Percentiles rank a stretch among this genome's conserved stretches.
These are phyloP conservation scores for Cadophora sp. DNA, from an alignment of 2,329 filamentous ascomycete genomes.

Conservation along the genomic window DNA sequence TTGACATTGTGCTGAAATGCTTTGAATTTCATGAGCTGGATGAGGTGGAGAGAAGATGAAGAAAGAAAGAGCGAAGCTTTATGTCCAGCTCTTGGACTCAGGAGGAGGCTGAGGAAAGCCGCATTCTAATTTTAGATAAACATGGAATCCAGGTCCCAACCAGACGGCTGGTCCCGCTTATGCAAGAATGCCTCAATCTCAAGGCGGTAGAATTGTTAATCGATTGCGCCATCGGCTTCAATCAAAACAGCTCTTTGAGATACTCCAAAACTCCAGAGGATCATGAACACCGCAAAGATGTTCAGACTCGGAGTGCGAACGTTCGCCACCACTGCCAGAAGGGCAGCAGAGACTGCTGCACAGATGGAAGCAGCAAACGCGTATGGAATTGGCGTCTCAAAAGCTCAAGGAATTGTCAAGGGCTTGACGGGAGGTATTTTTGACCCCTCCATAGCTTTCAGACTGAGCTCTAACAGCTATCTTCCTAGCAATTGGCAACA, in stretches of 20 bases:
- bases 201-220: not conserved
- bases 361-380: constrained; percentile 56
- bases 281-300: constrained; percentile 49
- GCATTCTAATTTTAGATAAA: constrained; percentile 11
- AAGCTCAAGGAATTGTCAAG: constrained; percentile 69
- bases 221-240: constrained; percentile 7
- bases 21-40: too few species aligned
- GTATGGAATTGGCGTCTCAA: constrained; percentile 68
- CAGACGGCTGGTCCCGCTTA: constrained; percentile 11
- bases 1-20: not conserved
- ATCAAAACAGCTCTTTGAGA: not conserved
- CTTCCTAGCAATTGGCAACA: constrained; percentile 88
- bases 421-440: constrained; percentile 70
- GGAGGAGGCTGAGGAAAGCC: constrained; percentile 9
- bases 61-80: not conserved
- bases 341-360: constrained; percentile 52
- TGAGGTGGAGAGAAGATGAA: not conserved
- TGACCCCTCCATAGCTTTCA: constrained; percentile 12
- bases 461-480: constrained; percentile 21
- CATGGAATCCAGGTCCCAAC: not conserved
- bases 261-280: not conserved
- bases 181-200: not conserved
- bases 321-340: constrained; percentile 60
- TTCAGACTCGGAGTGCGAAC: constrained; percentile 60
- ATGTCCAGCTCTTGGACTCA: not conserved